Evolutionary conservation across 148 eudicot genomes (phyloP).

Genomic region (Cornus florida): DNA sequence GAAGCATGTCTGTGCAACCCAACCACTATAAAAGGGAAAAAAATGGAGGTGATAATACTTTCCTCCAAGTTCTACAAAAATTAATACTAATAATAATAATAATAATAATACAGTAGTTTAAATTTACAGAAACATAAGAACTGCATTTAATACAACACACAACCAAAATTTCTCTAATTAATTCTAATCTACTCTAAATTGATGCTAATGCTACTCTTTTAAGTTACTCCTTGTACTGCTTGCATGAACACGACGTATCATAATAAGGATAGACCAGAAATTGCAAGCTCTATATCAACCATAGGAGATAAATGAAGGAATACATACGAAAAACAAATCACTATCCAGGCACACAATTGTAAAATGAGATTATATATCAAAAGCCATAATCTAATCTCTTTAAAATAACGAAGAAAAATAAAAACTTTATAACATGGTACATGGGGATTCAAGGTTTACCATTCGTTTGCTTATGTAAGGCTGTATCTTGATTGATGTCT

Average conservation of each 20-base stretch:
- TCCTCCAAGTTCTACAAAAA: not conserved
- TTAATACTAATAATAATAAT: too few relatives aligned
- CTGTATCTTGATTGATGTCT: conserved; percentile 45
- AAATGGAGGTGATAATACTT: not conserved
- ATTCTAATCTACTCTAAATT: not conserved
- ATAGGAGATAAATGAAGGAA: not conserved
- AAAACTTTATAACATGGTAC: not conserved
- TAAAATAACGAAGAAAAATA: not conserved
- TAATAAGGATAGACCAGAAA: not conserved
- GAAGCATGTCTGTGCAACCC: too few relatives aligned
- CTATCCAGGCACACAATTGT: not conserved
- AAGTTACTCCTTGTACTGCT: not conserved
- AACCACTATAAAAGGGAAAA: not conserved
- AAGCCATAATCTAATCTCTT: not conserved
- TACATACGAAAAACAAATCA: not conserved
- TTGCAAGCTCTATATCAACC: not conserved
- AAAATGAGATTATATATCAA: not conserved
- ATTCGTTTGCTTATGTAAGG: conserved; percentile 91
- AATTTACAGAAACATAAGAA: not conserved
- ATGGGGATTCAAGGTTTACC: conserved; percentile 57
- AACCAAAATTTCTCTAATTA: not conserved
- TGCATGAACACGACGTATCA: not conserved
- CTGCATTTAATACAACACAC: not conserved
- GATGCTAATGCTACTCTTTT: not conserved
- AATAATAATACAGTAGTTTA: not conserved